These are phyloP conservation scores for Cordyceps cicadae DNA, from an alignment of 2,329 filamentous ascomycete species.

Conservation along the genomic window DNA sequence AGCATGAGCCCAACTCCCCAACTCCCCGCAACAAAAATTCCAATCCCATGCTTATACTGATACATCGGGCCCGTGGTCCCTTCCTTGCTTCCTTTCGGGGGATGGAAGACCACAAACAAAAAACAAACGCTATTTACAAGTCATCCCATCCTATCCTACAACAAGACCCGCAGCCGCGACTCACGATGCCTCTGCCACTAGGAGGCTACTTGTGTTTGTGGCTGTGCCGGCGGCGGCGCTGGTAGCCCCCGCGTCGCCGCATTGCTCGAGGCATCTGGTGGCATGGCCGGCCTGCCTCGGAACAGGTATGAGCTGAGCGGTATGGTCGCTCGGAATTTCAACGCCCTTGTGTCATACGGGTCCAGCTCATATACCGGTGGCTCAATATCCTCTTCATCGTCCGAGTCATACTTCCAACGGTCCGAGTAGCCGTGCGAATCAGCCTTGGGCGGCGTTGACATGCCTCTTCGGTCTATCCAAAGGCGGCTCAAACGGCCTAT, in stretches of 20 bases:
- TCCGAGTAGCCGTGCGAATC: conserved; percentile 45
- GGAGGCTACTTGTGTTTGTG: conserved; percentile 16
- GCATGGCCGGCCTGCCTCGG: conserved; percentile 28
- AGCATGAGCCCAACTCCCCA: conserved; percentile 5
- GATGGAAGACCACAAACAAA: not conserved
- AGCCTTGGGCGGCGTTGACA: conserved; percentile 42
- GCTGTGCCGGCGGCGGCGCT: conserved; percentile 15
- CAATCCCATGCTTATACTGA: conserved; percentile 5
- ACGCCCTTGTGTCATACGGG: conserved; percentile 52
- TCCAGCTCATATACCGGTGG: conserved; percentile 68
- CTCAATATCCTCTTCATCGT: conserved; percentile 71
- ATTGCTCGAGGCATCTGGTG: conserved; percentile 17
- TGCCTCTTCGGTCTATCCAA: conserved; percentile 77
- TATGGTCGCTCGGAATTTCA: conserved; percentile 54
- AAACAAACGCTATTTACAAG: conserved; percentile 8
- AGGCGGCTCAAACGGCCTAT: conserved; percentile 76
- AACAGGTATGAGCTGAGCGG: conserved; percentile 39
- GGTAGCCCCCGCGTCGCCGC: conserved; percentile 13
- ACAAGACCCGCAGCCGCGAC: not conserved
- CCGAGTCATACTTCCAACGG: conserved; percentile 79
- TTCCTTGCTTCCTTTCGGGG: not conserved
- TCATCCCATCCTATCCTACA: conserved; percentile 13
- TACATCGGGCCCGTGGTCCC: conserved; percentile 1
- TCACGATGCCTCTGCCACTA: not conserved
- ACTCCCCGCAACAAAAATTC: conserved; percentile 11